Conservation (phyloP, 2,329 filamentous ascomycete genomes). For the Calonectria hawksworthii region DNA sequence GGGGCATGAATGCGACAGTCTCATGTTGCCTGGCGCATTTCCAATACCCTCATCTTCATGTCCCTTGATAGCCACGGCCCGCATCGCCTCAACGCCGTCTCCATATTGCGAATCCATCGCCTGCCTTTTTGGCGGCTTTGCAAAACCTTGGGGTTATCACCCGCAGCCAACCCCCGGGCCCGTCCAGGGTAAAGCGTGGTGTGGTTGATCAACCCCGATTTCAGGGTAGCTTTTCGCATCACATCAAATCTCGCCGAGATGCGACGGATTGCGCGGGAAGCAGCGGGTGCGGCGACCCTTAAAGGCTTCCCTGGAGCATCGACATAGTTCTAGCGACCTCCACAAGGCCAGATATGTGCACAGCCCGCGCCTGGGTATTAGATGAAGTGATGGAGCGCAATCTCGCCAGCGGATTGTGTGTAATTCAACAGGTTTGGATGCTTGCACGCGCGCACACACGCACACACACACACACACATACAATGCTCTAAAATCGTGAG, state of each 20-base stretch:
- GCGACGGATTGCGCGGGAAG: constrained; percentile 38
- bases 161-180: background rate
- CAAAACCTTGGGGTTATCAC: background rate
- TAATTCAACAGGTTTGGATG: constrained; percentile 16
- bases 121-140: background rate
- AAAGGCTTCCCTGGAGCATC: constrained; percentile 36
- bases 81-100: constrained; percentile 5
- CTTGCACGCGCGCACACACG: background rate
- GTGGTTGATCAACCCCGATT: background rate
- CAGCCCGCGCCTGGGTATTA: constrained; percentile 32
- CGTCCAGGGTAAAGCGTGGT: background rate
- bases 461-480: background rate
- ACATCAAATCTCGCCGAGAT: constrained; percentile 32
- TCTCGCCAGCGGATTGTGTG: constrained; percentile 24
- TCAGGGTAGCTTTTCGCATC: constrained; percentile 29
- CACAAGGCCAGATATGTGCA: constrained; percentile 39
- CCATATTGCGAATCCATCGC: constrained; percentile 6
- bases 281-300: constrained; percentile 37
- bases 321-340: constrained; percentile 41
- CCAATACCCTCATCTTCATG: background rate
- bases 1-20: constrained; percentile 27
- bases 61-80: constrained; percentile 31
- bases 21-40: constrained; percentile 31
- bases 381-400: constrained; percentile 33
- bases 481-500: background rate